Evolutionary conservation across 768 basidiomycete genomes (phyloP).

Genomic region (Mycena capillaripes): DNA sequence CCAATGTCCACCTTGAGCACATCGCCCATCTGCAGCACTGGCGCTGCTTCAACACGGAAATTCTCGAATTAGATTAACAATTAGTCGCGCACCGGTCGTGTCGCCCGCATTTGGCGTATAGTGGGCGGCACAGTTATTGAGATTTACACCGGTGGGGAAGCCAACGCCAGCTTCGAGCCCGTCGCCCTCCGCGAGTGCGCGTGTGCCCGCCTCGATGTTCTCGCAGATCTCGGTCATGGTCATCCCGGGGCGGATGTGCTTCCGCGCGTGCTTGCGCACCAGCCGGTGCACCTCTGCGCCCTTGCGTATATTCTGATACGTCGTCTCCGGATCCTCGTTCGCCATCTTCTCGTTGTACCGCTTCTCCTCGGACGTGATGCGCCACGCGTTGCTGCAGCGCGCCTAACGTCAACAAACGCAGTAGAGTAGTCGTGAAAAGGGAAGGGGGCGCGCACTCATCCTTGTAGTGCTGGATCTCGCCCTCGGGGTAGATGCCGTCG

Average conservation of each 20-base stretch:
- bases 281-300: constrained; percentile 97
- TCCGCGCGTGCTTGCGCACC: constrained; percentile 86
- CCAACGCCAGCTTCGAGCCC: constrained; percentile 90
- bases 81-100: constrained; percentile 70
- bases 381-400: constrained; percentile 81
- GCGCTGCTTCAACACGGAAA: neutral
- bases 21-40: constrained; percentile 87
- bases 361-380: constrained; percentile 93
- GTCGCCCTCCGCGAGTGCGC: constrained; percentile 92
- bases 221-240: constrained; percentile 94
- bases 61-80: neutral
- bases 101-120: constrained; percentile 97
- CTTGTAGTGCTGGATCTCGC: constrained; percentile 92
- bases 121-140: constrained; percentile 97
- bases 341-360: constrained; percentile 84
- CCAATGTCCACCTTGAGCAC: constrained; percentile 98
- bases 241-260: constrained; percentile 93
- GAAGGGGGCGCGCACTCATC: constrained; percentile 77
- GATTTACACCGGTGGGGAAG: constrained; percentile 95
- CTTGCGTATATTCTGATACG: constrained; percentile 91
- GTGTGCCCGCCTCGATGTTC: constrained; percentile 91
- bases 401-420: neutral
- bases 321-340: constrained; percentile 85
- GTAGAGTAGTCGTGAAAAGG: too few species aligned
- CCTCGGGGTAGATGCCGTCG: constrained; percentile 90